These are phyloP conservation scores for Paramecium biaurelia DNA, from an alignment of 73 alveolate genomes.

Conservation along the genomic window DNA sequence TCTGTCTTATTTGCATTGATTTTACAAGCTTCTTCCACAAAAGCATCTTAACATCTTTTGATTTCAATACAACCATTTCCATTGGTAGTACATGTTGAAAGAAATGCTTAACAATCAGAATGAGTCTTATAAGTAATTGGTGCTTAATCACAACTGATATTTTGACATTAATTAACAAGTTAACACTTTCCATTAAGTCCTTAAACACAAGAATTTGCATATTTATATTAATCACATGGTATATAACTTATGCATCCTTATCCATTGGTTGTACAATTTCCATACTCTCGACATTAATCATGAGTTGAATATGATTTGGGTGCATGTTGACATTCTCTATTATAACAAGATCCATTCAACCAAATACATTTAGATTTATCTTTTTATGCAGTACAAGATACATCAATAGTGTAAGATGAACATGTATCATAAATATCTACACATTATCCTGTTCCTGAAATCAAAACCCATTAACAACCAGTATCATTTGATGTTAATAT, in stretches of 20 bases:
- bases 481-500: neutral
- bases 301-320: constrained; percentile 16
- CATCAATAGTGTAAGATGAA: neutral
- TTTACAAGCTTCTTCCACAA: neutral
- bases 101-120: neutral
- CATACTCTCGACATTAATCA: neutral
- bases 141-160: neutral
- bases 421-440: neutral
- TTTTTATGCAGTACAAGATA: neutral
- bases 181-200: neutral
- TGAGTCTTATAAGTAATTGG: neutral
- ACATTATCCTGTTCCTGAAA: neutral
- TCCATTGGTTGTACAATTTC: constrained; percentile 6
- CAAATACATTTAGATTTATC: neutral
- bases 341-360: neutral
- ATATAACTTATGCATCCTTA: neutral
- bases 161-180: neutral
- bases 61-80: constrained; percentile 25
- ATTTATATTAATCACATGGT: neutral
- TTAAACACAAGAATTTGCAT: neutral
- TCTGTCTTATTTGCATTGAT: neutral
- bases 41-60: constrained; percentile 10
- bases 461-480: neutral
- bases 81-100: neutral
- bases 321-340: neutral